Evolutionary conservation across 78 protist genomes (phyloP).

Genomic region (Dictyostelium discoideum): DNA sequence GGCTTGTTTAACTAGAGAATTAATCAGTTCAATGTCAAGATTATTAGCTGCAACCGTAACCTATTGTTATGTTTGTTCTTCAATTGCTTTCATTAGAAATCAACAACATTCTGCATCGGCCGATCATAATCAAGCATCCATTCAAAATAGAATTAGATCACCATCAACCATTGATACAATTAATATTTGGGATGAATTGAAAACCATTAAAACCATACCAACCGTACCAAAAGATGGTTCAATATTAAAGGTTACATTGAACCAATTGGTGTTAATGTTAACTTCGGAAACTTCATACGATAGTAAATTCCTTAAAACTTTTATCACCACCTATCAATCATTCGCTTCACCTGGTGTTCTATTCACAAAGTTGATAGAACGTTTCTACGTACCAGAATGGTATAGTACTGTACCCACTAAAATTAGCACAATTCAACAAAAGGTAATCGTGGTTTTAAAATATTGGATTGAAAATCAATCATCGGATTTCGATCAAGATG

Average conservation of each 20-base stretch:
- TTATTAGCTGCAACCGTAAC: conserved; percentile 44
- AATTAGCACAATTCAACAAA: conserved; percentile 45
- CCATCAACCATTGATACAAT: conserved; percentile 46
- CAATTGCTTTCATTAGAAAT: neutral
- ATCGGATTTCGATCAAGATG: conserved; percentile 75
- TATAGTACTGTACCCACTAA: neutral
- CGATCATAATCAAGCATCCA: neutral
- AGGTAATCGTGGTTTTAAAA: conserved; percentile 59
- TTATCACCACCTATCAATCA: conserved; percentile 73
- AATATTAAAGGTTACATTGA: conserved; percentile 19
- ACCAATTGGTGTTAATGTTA: conserved; percentile 52
- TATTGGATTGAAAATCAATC: conserved; percentile 80
- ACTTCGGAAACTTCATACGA: conserved; percentile 43
- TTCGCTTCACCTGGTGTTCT: conserved; percentile 61
- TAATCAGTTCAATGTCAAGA: conserved; percentile 25
- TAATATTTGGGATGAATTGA: conserved; percentile 69
- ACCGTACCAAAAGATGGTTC: conserved; percentile 35
- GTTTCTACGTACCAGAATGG: conserved; percentile 75
- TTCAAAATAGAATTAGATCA: conserved; percentile 3
- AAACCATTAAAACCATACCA: conserved; percentile 22
- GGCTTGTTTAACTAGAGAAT: conserved; percentile 3
- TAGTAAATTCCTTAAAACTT: conserved; percentile 65
- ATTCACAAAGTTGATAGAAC: conserved; percentile 47
- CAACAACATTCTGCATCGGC: no score
- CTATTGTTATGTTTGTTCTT: conserved; percentile 38